Conservation (phyloP, 2,329 filamentous ascomycete genomes). For the Septoria linicola region DNA sequence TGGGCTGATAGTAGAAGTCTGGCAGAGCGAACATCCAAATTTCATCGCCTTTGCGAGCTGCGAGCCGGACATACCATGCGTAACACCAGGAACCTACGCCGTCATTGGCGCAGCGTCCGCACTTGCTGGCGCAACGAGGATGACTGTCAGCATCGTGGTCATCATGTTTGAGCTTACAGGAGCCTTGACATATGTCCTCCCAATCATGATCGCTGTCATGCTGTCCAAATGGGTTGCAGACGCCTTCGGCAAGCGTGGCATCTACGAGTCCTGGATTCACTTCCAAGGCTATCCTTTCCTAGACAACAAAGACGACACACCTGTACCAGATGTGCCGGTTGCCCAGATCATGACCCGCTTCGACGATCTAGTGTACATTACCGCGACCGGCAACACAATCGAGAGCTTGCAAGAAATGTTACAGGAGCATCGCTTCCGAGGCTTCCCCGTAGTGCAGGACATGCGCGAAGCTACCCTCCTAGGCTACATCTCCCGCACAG, state of each 20-base stretch:
- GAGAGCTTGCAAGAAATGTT: slow-evolving; percentile 70
- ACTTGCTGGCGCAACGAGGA: slow-evolving; percentile 88
- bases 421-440: slow-evolving; percentile 72
- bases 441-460: slow-evolving; percentile 86
- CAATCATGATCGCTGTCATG: slow-evolving; percentile 99
- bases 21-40: slow-evolving; percentile 74
- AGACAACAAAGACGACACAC: slow-evolving; percentile 77
- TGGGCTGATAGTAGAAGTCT: slow-evolving; percentile 84
- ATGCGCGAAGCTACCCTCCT: slow-evolving; percentile 74
- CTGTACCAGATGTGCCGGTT: slow-evolving; percentile 81
- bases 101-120: slow-evolving; percentile 94
- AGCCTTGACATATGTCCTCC: slow-evolving; percentile 90
- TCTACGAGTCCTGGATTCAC: slow-evolving; percentile 98
- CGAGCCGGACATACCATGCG: slow-evolving; percentile 77
- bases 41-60: slow-evolving; percentile 78
- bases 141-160: slow-evolving; percentile 97
- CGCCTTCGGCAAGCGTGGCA: slow-evolving; percentile 85
- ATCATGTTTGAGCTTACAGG: slow-evolving; percentile 99
- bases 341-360: slow-evolving; percentile 87
- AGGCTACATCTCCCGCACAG: slow-evolving; percentile 90
- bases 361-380: slow-evolving; percentile 85
- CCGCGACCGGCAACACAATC: slow-evolving; percentile 78
- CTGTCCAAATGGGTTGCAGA: slow-evolving; percentile 97
- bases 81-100: slow-evolving; percentile 93
- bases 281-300: slow-evolving; percentile 94